phyloP scores from a whole-genome alignment of 805 yeast species.

The Kazachstania psychrophila region DNA sequence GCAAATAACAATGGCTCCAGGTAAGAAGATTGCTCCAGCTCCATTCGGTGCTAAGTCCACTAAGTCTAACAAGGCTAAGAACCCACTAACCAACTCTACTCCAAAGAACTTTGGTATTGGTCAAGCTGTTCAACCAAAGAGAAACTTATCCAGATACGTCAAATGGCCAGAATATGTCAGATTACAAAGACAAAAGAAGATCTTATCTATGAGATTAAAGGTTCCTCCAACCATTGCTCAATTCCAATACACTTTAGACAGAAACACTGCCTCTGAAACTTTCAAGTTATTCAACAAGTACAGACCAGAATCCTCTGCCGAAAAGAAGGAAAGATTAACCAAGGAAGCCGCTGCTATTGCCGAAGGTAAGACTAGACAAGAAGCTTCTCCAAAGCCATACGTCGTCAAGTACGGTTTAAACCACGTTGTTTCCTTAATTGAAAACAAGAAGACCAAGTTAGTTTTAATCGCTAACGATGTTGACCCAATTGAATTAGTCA shows the following conservation, averaged over 20 bases:
- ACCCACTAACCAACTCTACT: conserved; percentile 82
- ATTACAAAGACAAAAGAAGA: conserved; percentile 96
- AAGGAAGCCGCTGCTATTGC: conserved; percentile 99
- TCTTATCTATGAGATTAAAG: conserved; percentile 89
- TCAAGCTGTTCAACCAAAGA: conserved; percentile 88
- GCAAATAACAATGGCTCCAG: conserved; percentile 46
- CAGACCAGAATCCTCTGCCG: conserved; percentile 95
- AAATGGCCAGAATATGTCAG: conserved; percentile 99
- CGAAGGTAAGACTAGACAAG: conserved; percentile 95
- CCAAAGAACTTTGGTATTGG: conserved; percentile 96
- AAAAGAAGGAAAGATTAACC: conserved; percentile 98
- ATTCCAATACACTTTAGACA: conserved; percentile 92
- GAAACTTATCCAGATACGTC: conserved; percentile 93
- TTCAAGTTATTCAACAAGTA: conserved; percentile 97
- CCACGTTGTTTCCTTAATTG: conserved; percentile 95
- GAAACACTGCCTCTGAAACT: conserved; percentile 96
- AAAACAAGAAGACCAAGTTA: conserved; percentile 97
- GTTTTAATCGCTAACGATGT: conserved; percentile 98
- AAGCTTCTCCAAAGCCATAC: conserved; percentile 93
- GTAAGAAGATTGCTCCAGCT: conserved; percentile 93
- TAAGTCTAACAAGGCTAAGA: conserved; percentile 53
- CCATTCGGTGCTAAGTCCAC: conserved; percentile 72
- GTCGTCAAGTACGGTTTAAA: conserved; percentile 97
- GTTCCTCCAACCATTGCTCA: conserved; percentile 98
- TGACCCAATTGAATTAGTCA: conserved; percentile 96